Evolutionary conservation across 225 moss, liverwort and hornwort species (phyloP).

Genomic region (Pseudoscleropodium purum): DNA sequence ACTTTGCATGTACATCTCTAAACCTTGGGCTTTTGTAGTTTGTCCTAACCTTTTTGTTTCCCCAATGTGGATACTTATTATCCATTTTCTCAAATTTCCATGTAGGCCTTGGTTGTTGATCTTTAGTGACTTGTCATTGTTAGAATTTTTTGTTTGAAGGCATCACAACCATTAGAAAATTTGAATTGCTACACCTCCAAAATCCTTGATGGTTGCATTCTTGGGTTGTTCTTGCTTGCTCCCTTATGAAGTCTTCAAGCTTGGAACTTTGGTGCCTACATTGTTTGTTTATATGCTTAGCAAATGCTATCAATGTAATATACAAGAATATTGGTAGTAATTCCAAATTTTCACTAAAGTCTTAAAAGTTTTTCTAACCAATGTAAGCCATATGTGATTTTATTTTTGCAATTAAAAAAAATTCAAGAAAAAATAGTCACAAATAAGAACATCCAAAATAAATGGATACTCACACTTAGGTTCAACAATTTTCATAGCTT

Average conservation of each 20-base stretch:
- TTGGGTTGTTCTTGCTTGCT: neutral
- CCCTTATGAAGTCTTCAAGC: rapidly evolving
- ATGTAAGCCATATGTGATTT: neutral
- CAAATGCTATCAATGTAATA: rapidly evolving
- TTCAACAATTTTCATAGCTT: no score
- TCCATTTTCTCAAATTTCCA: neutral
- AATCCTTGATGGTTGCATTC: neutral
- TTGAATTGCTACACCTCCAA: rapidly evolving
- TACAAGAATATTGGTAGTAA: rapidly evolving
- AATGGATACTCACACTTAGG: neutral
- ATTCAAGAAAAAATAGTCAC: neutral
- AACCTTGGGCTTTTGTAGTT: rapidly evolving
- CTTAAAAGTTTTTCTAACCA: rapidly evolving
- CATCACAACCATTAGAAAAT: rapidly evolving
- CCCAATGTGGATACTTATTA: neutral
- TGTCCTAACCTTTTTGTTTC: rapidly evolving
- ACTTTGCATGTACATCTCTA: neutral
- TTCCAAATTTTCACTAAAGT: neutral
- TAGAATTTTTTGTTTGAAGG: neutral
- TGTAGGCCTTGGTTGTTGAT: neutral
- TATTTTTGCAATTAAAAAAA: neutral
- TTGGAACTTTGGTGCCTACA: rapidly evolving
- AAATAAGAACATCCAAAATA: neutral
- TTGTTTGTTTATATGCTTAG: neutral
- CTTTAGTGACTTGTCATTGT: neutral